Conservation (phyloP, 1,284 basidiomycete genomes). For the Rhodofomes roseus region DNA sequence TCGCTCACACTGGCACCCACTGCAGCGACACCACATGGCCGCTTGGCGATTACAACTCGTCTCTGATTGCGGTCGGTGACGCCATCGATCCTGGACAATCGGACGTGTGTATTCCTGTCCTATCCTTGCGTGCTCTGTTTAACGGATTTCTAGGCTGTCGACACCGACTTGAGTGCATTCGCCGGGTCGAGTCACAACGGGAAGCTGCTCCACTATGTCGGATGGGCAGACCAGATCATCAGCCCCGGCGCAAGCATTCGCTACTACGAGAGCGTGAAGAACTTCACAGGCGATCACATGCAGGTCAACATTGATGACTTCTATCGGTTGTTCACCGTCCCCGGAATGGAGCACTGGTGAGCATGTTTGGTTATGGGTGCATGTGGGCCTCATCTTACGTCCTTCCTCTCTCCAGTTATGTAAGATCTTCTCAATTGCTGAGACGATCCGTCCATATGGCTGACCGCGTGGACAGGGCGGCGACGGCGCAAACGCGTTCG, state of each 20-base stretch:
- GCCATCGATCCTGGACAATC: constrained; percentile 18
- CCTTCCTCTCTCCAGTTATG: not conserved
- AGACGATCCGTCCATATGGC: not conserved
- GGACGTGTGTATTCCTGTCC: constrained; percentile 4
- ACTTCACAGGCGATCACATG: constrained; percentile 20
- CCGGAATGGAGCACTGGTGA: constrained; percentile 39
- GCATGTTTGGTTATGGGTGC: not conserved
- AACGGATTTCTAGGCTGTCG: constrained; percentile 12
- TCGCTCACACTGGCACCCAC: not conserved
- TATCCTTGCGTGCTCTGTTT: not conserved
- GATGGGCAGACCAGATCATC: constrained; percentile 30
- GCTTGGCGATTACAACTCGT: constrained; percentile 15
- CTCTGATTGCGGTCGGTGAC: constrained; percentile 13
- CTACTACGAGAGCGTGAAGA: constrained; percentile 32
- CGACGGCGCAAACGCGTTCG: constrained; percentile 18
- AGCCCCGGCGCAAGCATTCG: constrained; percentile 31
- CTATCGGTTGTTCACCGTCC: constrained; percentile 39
- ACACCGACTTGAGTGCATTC: constrained; percentile 25
- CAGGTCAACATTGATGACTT: constrained; percentile 26
- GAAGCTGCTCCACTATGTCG: constrained; percentile 32
- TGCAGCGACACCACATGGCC: constrained; percentile 19
- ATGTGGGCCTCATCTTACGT: not conserved
- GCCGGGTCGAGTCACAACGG: constrained; percentile 19
- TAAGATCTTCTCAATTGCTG: not conserved
- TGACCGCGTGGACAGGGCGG: constrained; percentile 12